phyloP scores from a whole-genome alignment of 2,329 filamentous ascomycete species.

The Aspergillus ibericus region DNA sequence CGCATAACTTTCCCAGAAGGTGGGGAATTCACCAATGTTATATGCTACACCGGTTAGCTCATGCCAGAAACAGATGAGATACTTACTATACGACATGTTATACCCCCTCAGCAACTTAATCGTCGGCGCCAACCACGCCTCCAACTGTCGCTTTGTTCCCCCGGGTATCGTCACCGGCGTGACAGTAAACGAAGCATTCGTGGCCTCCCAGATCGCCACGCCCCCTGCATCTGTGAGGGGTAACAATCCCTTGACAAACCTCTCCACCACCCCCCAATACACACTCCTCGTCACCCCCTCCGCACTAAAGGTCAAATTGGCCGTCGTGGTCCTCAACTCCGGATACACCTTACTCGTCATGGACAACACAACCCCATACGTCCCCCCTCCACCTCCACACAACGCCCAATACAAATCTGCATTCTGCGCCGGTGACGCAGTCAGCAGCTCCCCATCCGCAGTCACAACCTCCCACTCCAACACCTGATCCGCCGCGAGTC shows the following conservation, averaged over 20 bases:
- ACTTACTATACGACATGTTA: conserved; percentile 31
- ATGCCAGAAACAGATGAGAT: neutral
- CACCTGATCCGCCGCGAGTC: conserved; percentile 54
- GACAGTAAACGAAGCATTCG: conserved; percentile 50
- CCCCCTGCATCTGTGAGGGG: conserved; percentile 52
- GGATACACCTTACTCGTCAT: conserved; percentile 55
- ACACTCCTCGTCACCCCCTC: conserved; percentile 37
- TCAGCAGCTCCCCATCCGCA: conserved; percentile 28
- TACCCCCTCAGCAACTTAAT: conserved; percentile 38
- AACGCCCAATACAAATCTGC: conserved; percentile 23
- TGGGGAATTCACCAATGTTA: neutral
- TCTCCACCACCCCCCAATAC: conserved; percentile 54
- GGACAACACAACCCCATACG: conserved; percentile 30
- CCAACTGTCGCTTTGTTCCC: conserved; percentile 45
- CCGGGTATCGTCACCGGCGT: conserved; percentile 50
- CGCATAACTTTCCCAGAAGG: neutral
- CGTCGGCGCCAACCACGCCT: conserved; percentile 47
- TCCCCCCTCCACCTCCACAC: conserved; percentile 19
- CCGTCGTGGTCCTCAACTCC: conserved; percentile 44
- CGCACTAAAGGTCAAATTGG: conserved; percentile 43
- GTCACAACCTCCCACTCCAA: conserved; percentile 52
- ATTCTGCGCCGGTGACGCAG: conserved; percentile 16
- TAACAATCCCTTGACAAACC: conserved; percentile 46
- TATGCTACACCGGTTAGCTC: too few species aligned
- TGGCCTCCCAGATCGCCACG: conserved; percentile 51